Evolutionary conservation across 1,284 basidiomycete species (phyloP).

Genomic region (Xerocomus cyaneibrunnescens): DNA sequence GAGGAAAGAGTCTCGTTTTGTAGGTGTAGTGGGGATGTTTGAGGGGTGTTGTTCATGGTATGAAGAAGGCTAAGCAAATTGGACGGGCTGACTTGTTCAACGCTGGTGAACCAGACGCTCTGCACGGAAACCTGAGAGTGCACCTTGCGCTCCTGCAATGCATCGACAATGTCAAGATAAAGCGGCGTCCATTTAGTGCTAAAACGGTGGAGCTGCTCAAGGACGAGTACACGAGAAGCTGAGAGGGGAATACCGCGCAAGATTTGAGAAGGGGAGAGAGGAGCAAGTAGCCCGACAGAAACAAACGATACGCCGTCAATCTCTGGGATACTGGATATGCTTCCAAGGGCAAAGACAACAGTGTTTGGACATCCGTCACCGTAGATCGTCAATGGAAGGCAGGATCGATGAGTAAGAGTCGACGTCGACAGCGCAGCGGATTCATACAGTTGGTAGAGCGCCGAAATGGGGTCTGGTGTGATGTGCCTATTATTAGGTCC

Average conservation of each 20-base stretch:
- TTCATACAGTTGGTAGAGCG: constrained; percentile 59
- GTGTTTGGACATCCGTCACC: constrained; percentile 59
- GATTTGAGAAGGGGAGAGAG: constrained; percentile 68
- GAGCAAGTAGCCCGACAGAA: constrained; percentile 72
- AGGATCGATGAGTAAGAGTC: constrained; percentile 58
- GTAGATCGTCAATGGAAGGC: constrained; percentile 48
- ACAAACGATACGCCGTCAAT: constrained; percentile 66
- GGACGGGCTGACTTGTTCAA: constrained; percentile 40
- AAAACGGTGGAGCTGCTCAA: constrained; percentile 79
- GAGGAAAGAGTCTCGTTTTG: constrained; percentile 36
- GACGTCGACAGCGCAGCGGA: constrained; percentile 62
- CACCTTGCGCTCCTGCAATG: constrained; percentile 63
- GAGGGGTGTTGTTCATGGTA: constrained; percentile 35
- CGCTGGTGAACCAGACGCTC: constrained; percentile 59
- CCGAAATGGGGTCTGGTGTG: constrained; percentile 6
- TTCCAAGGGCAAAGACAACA: constrained; percentile 72
- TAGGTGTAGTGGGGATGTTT: constrained; percentile 47
- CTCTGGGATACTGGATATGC: constrained; percentile 42
- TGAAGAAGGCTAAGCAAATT: constrained; percentile 53
- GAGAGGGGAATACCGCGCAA: constrained; percentile 63
- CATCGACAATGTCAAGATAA: constrained; percentile 79
- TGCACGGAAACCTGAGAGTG: constrained; percentile 54
- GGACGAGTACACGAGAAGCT: constrained; percentile 73
- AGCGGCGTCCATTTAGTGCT: constrained; percentile 87
- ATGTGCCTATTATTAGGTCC: constrained; percentile 20